Evolutionary conservation across 208 protist genomes (phyloP), one percentile per base, ranked within the genome.

Genomic region (Trichomonas gallinae): DNA sequence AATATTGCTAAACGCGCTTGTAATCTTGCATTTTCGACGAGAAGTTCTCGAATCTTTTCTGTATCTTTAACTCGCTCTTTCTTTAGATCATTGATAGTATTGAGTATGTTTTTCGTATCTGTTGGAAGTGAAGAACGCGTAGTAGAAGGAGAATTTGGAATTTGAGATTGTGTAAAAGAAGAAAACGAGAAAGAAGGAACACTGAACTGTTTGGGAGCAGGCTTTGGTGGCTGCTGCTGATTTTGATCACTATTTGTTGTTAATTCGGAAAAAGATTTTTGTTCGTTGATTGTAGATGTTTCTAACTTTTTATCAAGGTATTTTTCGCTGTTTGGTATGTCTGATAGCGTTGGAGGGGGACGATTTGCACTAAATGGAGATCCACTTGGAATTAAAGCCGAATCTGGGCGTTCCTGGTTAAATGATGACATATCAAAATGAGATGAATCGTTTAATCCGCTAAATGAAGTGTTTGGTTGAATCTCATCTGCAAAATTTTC

Each of bases 21-120:
- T 40, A 89, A 89, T 46, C 83, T 89, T 89, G 83, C 83, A 89
- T 89, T 89, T 46, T 89, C 83, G n/a, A 46, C 36, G 31, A 44
- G 40, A 31, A 89, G 36, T 48, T 89, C 9, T 46, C 42, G 0
- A 1, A 89, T 89, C 36, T 89, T 46, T 89, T 89, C 17, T 44
- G 34, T n/a, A 48, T 89, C 83, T 89, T 89, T 89, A 48, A 89
- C 31, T n/a, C 83, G 23, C 42, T 89, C 40, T 48, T 89, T 46
- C 23, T 89, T 89, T 31, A 89, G 17, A 0, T 89, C 83, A 46
- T 44, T 8, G 17, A 89, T 89, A 34, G 36, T 89, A 46, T 85
- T 72, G 6, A 72, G 58, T 31, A 72, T 72, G 58, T 72, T 72
- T 72, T 72, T 72, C 26, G 4, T 72, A 21, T 72, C 58, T 72